A percentile compares a stretch with the other conserved stretches of the same genome.
These are phyloP conservation scores for Venturia oleaginea DNA, from an alignment of 2,329 filamentous ascomycete species.

Conservation along the genomic window DNA sequence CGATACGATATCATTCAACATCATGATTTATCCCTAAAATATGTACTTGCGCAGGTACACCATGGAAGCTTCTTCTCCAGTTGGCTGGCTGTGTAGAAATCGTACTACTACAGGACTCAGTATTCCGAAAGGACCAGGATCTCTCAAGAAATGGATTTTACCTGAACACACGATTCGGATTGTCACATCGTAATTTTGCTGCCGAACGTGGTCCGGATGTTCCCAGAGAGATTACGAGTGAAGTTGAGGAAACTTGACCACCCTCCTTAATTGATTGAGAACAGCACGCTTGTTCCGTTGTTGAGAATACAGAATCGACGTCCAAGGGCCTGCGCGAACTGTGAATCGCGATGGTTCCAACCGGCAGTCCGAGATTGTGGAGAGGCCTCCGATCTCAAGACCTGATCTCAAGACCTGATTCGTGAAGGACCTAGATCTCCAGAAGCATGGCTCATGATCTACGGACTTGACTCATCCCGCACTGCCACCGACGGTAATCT, in stretches of 20 bases:
- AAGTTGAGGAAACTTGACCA: too few relatives aligned
- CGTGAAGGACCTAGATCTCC: not conserved
- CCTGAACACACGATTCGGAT: too few relatives aligned
- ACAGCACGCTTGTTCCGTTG: too few relatives aligned
- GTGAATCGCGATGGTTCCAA: not conserved
- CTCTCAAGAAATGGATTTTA: too few relatives aligned
- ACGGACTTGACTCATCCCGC: not conserved
- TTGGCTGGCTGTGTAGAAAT: not conserved
- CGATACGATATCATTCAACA: not conserved
- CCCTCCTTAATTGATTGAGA: too few relatives aligned
- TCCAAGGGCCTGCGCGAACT: too few relatives aligned
- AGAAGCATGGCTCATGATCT: not conserved
- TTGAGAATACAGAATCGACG: too few relatives aligned
- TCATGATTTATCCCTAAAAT: not conserved
- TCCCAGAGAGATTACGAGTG: too few relatives aligned
- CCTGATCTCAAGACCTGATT: not conserved
- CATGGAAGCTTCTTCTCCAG: not conserved
- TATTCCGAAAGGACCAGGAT: too few relatives aligned
- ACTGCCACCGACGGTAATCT: not conserved
- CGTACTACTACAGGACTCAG: too few relatives aligned
- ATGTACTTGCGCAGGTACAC: not conserved
- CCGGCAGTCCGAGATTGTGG: not conserved
- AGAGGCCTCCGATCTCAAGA: not conserved
- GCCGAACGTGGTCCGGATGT: too few relatives aligned
- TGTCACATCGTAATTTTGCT: too few relatives aligned